Conservation (phyloP, 2,329 filamentous ascomycete genomes). For the Chaetomium strumarium region DNA sequence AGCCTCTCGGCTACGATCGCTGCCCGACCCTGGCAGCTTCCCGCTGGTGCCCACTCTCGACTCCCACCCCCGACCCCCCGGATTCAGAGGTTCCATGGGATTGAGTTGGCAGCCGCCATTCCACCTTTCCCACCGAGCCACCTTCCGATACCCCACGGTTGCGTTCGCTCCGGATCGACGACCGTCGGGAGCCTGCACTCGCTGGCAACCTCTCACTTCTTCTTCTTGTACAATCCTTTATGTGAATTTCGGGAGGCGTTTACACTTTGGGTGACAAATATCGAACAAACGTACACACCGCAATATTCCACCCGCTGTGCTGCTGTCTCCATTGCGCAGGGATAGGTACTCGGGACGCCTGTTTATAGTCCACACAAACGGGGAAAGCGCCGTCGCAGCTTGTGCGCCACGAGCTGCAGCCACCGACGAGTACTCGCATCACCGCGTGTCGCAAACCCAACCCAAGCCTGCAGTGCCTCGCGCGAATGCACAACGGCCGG, state of each 20-base stretch:
- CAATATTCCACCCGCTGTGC: not conserved
- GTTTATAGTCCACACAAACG: constrained; percentile 7
- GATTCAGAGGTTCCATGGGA: not conserved
- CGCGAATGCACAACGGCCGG: constrained; percentile 2
- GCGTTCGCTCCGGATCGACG: constrained; percentile 7
- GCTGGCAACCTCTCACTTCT: not conserved
- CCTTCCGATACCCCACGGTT: constrained; percentile 5
- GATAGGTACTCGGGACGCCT: not conserved
- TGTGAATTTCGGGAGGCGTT: not conserved
- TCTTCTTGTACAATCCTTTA: constrained; percentile 13
- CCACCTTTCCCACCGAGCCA: constrained; percentile 5
- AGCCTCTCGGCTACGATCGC: constrained; percentile 5
- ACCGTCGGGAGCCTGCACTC: constrained; percentile 2
- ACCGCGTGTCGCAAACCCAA: not conserved
- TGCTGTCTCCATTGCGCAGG: not conserved
- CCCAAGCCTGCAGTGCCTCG: constrained; percentile 10
- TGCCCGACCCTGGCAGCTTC: constrained; percentile 8
- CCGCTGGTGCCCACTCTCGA: not conserved
- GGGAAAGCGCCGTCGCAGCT: constrained; percentile 8
- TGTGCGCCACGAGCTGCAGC: constrained; percentile 12
- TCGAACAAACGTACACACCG: not conserved
- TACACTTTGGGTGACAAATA: not conserved
- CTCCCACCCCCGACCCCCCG: not conserved
- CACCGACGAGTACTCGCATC: not conserved
- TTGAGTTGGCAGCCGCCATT: constrained; percentile 7